Base-by-base conservation (phyloP, 2,329 filamentous ascomycete species). In the Aspergillus floridensis region DNA sequence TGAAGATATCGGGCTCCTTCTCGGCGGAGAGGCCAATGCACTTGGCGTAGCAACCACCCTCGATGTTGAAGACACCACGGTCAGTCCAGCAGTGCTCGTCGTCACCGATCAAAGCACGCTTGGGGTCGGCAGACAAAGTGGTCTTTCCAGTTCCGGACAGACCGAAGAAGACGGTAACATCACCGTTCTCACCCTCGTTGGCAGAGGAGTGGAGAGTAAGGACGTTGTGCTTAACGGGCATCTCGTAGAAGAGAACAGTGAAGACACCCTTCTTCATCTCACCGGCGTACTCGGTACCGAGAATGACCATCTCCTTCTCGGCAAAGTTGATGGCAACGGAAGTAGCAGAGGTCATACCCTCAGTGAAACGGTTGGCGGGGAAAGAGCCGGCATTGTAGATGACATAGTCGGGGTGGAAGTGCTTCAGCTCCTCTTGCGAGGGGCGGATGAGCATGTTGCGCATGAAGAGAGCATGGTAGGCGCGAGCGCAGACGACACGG, bases 41-140 rank as follows among this genome's bases (percentile, higher is more conserved):
- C 88, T 99, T 99, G 79, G 95, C 95, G 81, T 99, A 99, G 86
- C 95, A 99, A 66, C 95, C 95, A 72, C 95, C 95, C 82, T 99
- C 95, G 60, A 99, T 99, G 86, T 99, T 99, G 89, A 99, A 99
- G 76, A 99, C 88, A 77, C 95, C 95, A 59, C 80, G 87, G 76
- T 99, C 95, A 70, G 88, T 93, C 95, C 95, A 99, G 89, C 95
- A 98, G 86, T 99, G 95, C 88, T 99, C 95, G 76, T 99, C 95
- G 72, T 99, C 95, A 76, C 95, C 95, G 71, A 99, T 99, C 73
- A 99, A 82, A 66, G 91, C 88, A 76, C 95, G 93, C 84, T 97
- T 96, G 71, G 93, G 92, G 79, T 99, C 95, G 61, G 95, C 95
- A 63, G 95, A 98, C 63, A 99, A 84, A 3, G 95, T 99, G 53